A percentile compares a stretch with the other conserved stretches of the same genome.
Conservation (phyloP, 1,284 basidiomycete genomes). For the Psilocybe mexicana region DNA sequence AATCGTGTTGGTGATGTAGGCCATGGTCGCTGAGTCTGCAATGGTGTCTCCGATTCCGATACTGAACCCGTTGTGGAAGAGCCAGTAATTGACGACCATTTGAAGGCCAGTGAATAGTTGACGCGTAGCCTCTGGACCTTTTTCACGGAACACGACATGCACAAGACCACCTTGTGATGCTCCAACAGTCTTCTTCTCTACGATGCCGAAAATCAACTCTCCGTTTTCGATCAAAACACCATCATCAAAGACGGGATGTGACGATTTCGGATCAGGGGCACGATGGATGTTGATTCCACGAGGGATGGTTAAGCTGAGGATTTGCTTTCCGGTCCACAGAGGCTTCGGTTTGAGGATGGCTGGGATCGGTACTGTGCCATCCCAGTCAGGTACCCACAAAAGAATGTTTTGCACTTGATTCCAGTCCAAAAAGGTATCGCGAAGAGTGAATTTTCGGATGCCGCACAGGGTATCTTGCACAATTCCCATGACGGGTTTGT, state of each 20-base stretch:
- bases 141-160: conserved; percentile 97
- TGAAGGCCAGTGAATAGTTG: conserved; percentile 94
- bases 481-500: conserved; percentile 99
- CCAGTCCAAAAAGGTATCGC: conserved; percentile 94
- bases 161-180: conserved; percentile 93
- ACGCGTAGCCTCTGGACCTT: conserved; percentile 92
- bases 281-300: conserved; percentile 94
- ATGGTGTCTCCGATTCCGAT: conserved; percentile 99
- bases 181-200: conserved; percentile 98
- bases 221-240: conserved; percentile 98
- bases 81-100: conserved; percentile 97
- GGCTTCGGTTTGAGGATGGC: conserved; percentile 97
- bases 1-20: conserved; percentile 83
- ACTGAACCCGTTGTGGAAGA: conserved; percentile 98
- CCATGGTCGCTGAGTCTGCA: conserved; percentile 89
- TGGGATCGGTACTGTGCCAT: conserved; percentile 89
- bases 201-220: conserved; percentile 92
- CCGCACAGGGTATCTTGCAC: conserved; percentile 99
- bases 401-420: conserved; percentile 95
- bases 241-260: conserved; percentile 86
- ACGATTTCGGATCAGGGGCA: conserved; percentile 76
- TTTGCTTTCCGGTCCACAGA: conserved; percentile 98
- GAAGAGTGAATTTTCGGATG: conserved; percentile 95
- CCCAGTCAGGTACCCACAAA: conserved; percentile 98
- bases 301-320: conserved; percentile 91